Evolutionary conservation across 116 monocot genomes (phyloP), one percentile per base, ranked within the genome.

Genomic region (Papilionanthe hybrid): DNA sequence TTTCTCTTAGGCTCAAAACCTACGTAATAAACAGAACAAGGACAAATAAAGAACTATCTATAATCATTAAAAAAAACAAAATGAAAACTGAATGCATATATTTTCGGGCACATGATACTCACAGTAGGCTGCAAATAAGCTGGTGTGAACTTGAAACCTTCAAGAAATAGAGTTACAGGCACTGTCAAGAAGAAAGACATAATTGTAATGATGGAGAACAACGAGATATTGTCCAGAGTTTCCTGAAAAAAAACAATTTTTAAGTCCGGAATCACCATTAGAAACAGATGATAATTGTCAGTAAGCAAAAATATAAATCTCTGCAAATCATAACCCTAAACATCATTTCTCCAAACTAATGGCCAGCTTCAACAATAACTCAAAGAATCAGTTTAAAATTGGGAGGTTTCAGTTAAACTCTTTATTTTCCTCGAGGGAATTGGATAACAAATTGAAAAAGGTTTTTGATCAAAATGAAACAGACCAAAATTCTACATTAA

Each of bases 181-280:
- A 82, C 72, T 67, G 84, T 82, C 41, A 97, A 68, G 45, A 92
- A 85, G 82, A 97, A 87, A 43, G 94, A 94, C 91, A 94, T 92
- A 23, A 97, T 86, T 25, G 97, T 97, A 72, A 96, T 96, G 23
- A 94, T 84, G n/a, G 94, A 92, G 85, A 94, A 97, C 48, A 94
- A 87, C 48, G 86, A 92, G 72, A 97, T 91, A 78, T 97, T 97
- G 83, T 96, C 96, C 91, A 96, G 55, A 65, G 94, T 87, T 86
- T 91, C 94, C 96, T 96, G 94, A 80, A 45, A 71, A 83, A 53
- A 37, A 81, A 72, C 42, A 69, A 7, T 69, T 17, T 32, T 17
- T 12, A 6, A 7, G 57, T 47, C 18, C 75, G 56, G 9, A 19
- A 55, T 30, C 15, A 41, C 47, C 72, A 44, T 73, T 73, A 22